These are phyloP conservation scores for Solanum ahanhuiri DNA, from an alignment of 257 asterid genomes.

Conservation along the genomic window DNA sequence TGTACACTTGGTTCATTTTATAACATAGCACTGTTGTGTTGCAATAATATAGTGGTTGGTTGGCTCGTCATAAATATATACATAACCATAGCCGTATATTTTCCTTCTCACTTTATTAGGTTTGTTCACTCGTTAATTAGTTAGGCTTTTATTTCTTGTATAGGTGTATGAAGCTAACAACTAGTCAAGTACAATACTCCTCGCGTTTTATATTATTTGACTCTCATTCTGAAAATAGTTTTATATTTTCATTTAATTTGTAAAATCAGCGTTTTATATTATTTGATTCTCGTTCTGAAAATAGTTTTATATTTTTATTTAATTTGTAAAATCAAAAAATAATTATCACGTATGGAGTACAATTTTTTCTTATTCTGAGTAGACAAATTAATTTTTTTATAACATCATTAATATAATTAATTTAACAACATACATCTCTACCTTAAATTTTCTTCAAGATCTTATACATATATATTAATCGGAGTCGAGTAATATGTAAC, in stretches of 20 bases:
- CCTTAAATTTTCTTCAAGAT: too few species aligned
- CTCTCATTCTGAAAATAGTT: too few species aligned
- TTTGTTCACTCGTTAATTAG: neutral
- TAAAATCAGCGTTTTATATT: too few species aligned
- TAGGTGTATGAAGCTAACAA: neutral
- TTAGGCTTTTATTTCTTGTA: neutral
- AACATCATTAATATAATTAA: too few species aligned
- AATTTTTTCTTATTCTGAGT: too few species aligned
- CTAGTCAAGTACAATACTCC: neutral
- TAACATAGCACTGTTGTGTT: neutral
- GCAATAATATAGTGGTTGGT: neutral
- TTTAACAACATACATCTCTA: too few species aligned
- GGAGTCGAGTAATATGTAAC: too few species aligned
- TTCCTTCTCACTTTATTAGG: neutral
- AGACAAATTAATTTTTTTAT: too few species aligned
- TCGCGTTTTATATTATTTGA: neutral
- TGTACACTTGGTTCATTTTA: neutral
- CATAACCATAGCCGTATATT: neutral
- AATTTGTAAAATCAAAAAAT: too few species aligned
- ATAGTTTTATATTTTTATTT: neutral
- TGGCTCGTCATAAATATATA: neutral
- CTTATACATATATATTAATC: too few species aligned
- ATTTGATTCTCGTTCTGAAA: neutral
- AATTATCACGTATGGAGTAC: too few species aligned
- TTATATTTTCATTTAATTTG: too few species aligned